phyloP scores from a whole-genome alignment of 1,284 basidiomycete genomes.

The Pseudozyma sp. region DNA sequence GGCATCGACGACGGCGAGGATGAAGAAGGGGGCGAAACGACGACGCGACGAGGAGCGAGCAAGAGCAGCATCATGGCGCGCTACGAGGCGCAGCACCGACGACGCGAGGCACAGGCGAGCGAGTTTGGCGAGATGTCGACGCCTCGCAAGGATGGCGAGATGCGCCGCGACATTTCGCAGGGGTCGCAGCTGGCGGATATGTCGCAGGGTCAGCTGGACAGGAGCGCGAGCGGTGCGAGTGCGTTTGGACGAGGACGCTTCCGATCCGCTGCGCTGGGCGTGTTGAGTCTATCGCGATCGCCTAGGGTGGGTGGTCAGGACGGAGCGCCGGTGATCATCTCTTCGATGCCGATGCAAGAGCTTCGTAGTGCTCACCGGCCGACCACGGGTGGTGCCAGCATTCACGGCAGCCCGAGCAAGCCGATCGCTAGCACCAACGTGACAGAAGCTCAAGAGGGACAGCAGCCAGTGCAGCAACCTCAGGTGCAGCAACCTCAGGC shows the following conservation, averaged over 20 bases:
- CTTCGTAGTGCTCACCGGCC: conserved; percentile 2
- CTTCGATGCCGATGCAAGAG: conserved; percentile 36
- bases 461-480: neutral
- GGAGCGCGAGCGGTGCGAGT: conserved; percentile 16
- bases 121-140: conserved; percentile 33
- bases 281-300: conserved; percentile 24
- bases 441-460: neutral
- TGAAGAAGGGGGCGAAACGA: neutral
- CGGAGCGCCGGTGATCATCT: neutral
- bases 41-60: conserved; percentile 7
- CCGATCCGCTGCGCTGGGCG: conserved; percentile 37
- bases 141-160: conserved; percentile 6
- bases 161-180: conserved; percentile 25
- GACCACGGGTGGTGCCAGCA: neutral
- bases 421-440: neutral
- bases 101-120: conserved; percentile 30
- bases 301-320: neutral
- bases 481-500: neutral
- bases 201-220: conserved; percentile 14
- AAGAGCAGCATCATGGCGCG: conserved; percentile 43
- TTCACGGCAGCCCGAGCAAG: neutral
- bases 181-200: conserved; percentile 22
- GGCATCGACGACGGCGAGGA: conserved; percentile 25
- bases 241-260: conserved; percentile 13
- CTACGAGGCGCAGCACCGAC: conserved; percentile 37